These are phyloP conservation scores for Arthrocladium fulminans DNA, from an alignment of 2,329 filamentous ascomycete species.

Conservation along the genomic window DNA sequence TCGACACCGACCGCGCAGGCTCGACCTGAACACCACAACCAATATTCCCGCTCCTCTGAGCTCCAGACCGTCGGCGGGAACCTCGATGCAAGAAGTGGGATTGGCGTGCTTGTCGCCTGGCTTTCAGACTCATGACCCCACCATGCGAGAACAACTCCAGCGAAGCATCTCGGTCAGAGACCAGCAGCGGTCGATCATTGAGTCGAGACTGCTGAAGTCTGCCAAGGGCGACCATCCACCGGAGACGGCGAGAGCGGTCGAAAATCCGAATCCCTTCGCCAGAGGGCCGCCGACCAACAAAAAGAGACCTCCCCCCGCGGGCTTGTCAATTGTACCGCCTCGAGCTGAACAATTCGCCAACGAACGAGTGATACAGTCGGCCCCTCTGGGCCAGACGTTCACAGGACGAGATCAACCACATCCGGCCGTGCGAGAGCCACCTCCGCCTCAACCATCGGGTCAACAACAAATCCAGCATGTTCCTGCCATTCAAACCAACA, in stretches of 20 bases:
- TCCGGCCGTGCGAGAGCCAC: conserved; percentile 69
- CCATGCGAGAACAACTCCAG: conserved; percentile 91
- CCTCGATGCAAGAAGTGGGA: conserved; percentile 83
- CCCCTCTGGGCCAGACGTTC: conserved; percentile 88
- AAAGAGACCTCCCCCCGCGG: conserved; percentile 68
- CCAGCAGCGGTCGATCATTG: conserved; percentile 90
- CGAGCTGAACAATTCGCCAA: conserved; percentile 85
- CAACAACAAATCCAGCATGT: conserved; percentile 90
- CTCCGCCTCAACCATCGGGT: conserved; percentile 63
- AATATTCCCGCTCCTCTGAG: conserved; percentile 29
- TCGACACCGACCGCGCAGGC: conserved; percentile 64
- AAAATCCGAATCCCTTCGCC: conserved; percentile 57
- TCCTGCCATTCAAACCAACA: conserved; percentile 78
- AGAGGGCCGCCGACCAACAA: conserved; percentile 51
- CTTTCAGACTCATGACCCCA: conserved; percentile 92
- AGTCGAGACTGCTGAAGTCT: conserved; percentile 79
- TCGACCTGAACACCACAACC: conserved; percentile 58
- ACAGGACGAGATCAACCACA: conserved; percentile 77
- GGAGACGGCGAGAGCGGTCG: conserved; percentile 35
- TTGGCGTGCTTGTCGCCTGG: conserved; percentile 90
- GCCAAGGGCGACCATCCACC: conserved; percentile 63
- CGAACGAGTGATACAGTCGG: conserved; percentile 93
- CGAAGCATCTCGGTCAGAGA: conserved; percentile 88
- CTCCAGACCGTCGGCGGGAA: conserved; percentile 55
- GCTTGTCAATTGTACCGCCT: conserved; percentile 88